phyloP scores from a whole-genome alignment of 441 rosid species.

The Monsonia emarginata region DNA sequence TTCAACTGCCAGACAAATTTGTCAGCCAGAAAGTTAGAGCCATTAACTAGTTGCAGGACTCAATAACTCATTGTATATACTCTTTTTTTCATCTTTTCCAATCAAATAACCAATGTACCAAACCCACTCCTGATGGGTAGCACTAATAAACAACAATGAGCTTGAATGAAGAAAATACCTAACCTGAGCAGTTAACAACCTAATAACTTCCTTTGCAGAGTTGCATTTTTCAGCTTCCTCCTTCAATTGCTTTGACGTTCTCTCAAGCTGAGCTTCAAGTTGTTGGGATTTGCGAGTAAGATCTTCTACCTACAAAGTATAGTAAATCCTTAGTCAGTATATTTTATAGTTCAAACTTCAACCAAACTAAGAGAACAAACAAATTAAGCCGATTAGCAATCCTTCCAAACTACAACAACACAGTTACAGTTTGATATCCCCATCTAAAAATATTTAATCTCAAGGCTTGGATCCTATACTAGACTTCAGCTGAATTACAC shows the following conservation, averaged over 20 bases:
- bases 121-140: neutral
- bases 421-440: neutral
- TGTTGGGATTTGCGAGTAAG: slow-evolving; percentile 68
- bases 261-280: slow-evolving; percentile 82
- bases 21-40: slow-evolving; percentile 11
- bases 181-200: slow-evolving; percentile 86
- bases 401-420: neutral
- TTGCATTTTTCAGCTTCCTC: slow-evolving; percentile 88
- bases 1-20: slow-evolving; percentile 39
- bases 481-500: neutral
- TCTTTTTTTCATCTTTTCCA: neutral
- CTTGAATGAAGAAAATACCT: slow-evolving; percentile 21
- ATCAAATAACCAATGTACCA: neutral
- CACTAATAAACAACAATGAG: neutral
- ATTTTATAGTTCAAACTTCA: neutral
- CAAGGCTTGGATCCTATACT: neutral
- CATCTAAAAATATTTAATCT: neutral
- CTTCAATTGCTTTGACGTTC: slow-evolving; percentile 67
- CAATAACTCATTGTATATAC: too few species aligned
- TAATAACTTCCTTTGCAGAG: slow-evolving; percentile 95
- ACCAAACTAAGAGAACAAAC: neutral
- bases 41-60: neutral
- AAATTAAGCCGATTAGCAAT: neutral
- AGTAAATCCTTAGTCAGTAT: slow-evolving; percentile 10
- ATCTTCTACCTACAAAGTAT: slow-evolving; percentile 52